Evolutionary conservation across 371 early-diverging fungal genomes (phyloP).

Genomic region (Mucor circinelloides): DNA sequence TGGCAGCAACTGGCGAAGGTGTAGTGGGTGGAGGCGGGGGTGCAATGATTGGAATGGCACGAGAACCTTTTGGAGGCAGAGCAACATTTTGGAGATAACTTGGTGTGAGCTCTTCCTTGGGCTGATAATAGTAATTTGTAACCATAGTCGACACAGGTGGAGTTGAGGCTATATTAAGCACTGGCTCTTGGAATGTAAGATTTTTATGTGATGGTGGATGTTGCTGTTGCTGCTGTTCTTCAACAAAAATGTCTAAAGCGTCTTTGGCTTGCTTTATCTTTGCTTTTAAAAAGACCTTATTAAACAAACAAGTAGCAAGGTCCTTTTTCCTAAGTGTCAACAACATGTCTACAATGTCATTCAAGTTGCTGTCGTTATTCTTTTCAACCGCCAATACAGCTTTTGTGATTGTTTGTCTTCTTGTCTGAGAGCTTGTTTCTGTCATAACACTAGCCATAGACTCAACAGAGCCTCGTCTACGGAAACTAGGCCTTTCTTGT

Average conservation of each 20-base stretch:
- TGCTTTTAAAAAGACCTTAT: conserved; percentile 38
- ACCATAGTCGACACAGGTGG: background rate
- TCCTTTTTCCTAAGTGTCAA: conserved; percentile 51
- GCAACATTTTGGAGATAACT: conserved; percentile 5
- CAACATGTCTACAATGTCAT: conserved; percentile 52
- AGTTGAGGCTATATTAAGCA: background rate
- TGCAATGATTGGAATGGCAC: conserved; percentile 28
- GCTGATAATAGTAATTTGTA: background rate
- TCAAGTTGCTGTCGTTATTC: conserved; percentile 13
- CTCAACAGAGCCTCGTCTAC: conserved; percentile 40
- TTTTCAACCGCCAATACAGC: conserved; percentile 14
- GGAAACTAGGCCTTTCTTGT: conserved; percentile 23
- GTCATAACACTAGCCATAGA: conserved; percentile 37
- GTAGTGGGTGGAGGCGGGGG: background rate
- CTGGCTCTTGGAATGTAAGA: background rate
- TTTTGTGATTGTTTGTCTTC: conserved; percentile 21
- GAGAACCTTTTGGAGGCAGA: conserved; percentile 20
- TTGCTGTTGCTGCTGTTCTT: conserved; percentile 24
- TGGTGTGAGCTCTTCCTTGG: background rate
- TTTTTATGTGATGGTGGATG: background rate
- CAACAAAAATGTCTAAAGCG: conserved; percentile 46
- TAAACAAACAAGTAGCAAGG: conserved; percentile 50
- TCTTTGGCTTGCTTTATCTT: conserved; percentile 44
- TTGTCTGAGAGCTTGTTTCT: conserved; percentile 25
- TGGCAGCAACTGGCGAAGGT: background rate